Conservation (phyloP, 768 basidiomycete genomes). For the Phaffia tasmanica region DNA sequence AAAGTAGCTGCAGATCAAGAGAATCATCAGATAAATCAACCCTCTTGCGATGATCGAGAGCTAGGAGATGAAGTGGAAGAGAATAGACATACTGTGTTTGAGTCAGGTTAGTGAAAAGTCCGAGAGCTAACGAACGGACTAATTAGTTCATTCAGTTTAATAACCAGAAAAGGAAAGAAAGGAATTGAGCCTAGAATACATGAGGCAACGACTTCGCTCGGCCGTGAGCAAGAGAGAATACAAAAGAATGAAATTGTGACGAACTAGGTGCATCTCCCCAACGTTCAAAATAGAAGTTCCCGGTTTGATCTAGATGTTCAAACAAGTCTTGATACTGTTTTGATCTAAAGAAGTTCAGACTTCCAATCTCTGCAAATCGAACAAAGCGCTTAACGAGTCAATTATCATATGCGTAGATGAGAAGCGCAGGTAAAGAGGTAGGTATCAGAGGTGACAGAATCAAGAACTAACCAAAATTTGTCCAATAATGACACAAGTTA, state of each 20-base stretch:
- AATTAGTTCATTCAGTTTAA: neutral
- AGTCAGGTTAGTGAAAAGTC: constrained; percentile 11
- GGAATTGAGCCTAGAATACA: neutral
- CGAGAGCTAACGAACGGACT: constrained; percentile 18
- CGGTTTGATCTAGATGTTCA: constrained; percentile 11
- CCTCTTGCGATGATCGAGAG: too few relatives aligned
- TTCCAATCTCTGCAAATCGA: constrained; percentile 11
- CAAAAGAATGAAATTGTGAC: neutral
- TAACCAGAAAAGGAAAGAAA: neutral
- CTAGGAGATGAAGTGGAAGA: too few relatives aligned
- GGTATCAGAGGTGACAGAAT: neutral
- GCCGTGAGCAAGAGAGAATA: neutral
- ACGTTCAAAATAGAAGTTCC: constrained; percentile 17
- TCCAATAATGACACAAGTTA: constrained; percentile 24
- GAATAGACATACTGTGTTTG: neutral
- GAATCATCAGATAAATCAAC: too few relatives aligned
- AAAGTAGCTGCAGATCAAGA: neutral
- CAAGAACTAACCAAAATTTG: constrained; percentile 17
- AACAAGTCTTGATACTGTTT: constrained; percentile 21
- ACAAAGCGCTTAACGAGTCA: neutral
- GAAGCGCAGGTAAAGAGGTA: neutral
- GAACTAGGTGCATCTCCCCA: constrained; percentile 24
- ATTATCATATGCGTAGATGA: neutral
- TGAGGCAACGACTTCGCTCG: neutral
- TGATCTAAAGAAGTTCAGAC: constrained; percentile 13